phyloP scores from a whole-genome alignment of 1,284 basidiomycete species.

The Paramarasmius palmivorus region DNA sequence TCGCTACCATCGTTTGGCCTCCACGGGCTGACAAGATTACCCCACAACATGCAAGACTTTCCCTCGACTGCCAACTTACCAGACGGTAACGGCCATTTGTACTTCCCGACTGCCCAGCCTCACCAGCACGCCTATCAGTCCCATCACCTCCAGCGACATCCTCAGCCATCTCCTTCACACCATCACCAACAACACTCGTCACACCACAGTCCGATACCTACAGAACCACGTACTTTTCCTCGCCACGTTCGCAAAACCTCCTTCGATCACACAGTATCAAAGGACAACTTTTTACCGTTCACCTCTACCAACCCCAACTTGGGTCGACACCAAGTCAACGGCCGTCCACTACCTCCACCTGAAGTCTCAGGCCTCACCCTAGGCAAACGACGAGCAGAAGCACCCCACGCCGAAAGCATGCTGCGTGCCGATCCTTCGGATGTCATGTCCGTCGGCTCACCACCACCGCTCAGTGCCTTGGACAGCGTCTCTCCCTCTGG shows the following conservation, averaged over 20 bases:
- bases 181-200: constrained; percentile 15
- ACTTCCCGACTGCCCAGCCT: constrained; percentile 13
- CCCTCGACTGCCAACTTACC: no score
- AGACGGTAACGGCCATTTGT: not conserved
- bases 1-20: constrained; percentile 57
- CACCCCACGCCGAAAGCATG: constrained; percentile 73
- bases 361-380: constrained; percentile 1
- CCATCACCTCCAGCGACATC: no score
- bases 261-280: constrained; percentile 85
- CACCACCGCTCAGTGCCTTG: constrained; percentile 35
- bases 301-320: constrained; percentile 29
- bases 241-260: constrained; percentile 88
- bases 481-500: constrained; percentile 18
- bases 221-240: constrained; percentile 64
- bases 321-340: constrained; percentile 78
- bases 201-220: constrained; percentile 22
- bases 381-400: constrained; percentile 66
- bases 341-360: constrained; percentile 59
- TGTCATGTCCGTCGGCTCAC: no score
- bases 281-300: constrained; percentile 59
- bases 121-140: constrained; percentile 35
- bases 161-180: constrained; percentile 20
- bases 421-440: constrained; percentile 74
- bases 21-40: constrained; percentile 32
- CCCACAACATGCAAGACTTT: not conserved